phyloP scores from a whole-genome alignment of 768 basidiomycete genomes.

The Naganishia vishniacii region DNA sequence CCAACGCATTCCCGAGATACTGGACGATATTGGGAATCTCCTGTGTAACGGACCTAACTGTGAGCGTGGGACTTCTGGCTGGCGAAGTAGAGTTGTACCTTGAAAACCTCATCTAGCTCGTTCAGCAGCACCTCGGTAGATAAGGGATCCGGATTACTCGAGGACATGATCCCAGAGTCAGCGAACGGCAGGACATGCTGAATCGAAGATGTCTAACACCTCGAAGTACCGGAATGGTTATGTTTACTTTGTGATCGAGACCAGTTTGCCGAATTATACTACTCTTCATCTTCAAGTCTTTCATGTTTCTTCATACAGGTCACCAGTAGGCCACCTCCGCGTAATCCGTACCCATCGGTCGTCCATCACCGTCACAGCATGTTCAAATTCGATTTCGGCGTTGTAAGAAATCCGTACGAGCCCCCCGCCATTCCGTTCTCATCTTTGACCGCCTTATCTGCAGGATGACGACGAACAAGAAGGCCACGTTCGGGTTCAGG shows the following conservation, averaged over 20 bases:
- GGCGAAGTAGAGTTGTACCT: too few relatives aligned
- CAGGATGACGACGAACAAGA: constrained; percentile 45
- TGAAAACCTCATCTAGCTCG: constrained; percentile 5
- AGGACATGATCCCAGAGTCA: not conserved
- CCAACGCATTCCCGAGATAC: constrained; percentile 22
- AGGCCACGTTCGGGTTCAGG: constrained; percentile 17
- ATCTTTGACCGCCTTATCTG: constrained; percentile 47
- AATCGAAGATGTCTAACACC: too few relatives aligned
- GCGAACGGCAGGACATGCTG: not conserved
- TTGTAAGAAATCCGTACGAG: constrained; percentile 47
- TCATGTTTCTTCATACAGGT: too few relatives aligned
- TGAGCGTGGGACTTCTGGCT: too few relatives aligned
- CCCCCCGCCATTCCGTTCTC: not conserved
- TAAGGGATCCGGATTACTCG: not conserved
- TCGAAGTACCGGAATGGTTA: too few relatives aligned
- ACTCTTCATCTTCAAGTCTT: too few relatives aligned
- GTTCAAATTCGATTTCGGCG: constrained; percentile 69
- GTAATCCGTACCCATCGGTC: too few relatives aligned
- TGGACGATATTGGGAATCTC: constrained; percentile 24
- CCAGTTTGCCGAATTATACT: not conserved
- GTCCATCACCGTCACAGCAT: constrained; percentile 44
- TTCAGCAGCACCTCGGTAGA: constrained; percentile 1
- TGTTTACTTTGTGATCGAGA: constrained; percentile 19
- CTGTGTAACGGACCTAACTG: not conserved
- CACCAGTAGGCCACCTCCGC: too few relatives aligned